phyloP scores from a whole-genome alignment of 2,329 filamentous ascomycete species.

The Pezicula carpinea region DNA sequence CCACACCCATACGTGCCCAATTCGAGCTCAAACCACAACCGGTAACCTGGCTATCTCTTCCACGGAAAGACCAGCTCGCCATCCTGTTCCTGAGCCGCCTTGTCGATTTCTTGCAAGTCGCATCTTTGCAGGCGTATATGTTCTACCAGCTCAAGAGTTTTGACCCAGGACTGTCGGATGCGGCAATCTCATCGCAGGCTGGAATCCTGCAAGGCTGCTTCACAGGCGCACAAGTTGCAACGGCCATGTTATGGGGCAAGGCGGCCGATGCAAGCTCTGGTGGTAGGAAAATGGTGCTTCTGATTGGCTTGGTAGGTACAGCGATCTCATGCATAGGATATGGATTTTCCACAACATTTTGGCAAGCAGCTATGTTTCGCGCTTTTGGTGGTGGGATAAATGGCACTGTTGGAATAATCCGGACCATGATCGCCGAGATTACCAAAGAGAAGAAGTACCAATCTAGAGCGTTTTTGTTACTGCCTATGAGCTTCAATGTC shows the following conservation, averaged over 20 bases:
- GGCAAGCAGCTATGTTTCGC: constrained; percentile 52
- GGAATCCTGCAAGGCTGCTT: constrained; percentile 62
- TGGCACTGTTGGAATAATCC: constrained; percentile 67
- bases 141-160: constrained; percentile 70
- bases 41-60: constrained; percentile 66
- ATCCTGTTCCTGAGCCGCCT: constrained; percentile 67
- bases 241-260: constrained; percentile 63
- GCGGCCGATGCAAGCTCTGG: constrained; percentile 49
- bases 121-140: constrained; percentile 60
- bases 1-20: background rate
- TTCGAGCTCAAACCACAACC: constrained; percentile 26
- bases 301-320: constrained; percentile 60
- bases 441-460: constrained; percentile 61
- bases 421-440: constrained; percentile 67
- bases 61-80: constrained; percentile 64
- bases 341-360: constrained; percentile 59
- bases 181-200: constrained; percentile 54
- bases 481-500: constrained; percentile 63
- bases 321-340: constrained; percentile 60
- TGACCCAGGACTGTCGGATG: constrained; percentile 26
- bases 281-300: constrained; percentile 54
- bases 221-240: constrained; percentile 62
- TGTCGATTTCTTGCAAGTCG: constrained; percentile 69
- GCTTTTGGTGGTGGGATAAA: constrained; percentile 60
- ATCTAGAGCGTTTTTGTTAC: constrained; percentile 35